These are phyloP conservation scores for Hygrophila difformis DNA, from an alignment of 257 asterid species.

Conservation along the genomic window DNA sequence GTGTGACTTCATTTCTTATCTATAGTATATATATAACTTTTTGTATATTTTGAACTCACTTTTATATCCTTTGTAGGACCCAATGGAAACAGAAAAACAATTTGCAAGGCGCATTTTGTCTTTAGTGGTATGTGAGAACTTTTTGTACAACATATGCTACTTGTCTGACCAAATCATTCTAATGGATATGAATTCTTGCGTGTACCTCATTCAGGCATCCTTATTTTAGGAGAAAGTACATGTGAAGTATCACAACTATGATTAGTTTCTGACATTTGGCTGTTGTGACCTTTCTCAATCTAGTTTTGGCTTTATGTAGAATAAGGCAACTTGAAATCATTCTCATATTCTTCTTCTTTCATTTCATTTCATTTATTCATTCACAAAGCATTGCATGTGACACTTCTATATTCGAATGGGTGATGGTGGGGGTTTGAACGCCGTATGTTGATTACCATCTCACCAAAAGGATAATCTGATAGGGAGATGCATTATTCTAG, in stretches of 20 bases:
- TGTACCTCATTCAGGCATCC: constrained; percentile 3
- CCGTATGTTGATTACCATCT: no score
- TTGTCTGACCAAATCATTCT: not conserved
- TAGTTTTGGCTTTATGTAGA: no score
- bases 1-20: constrained; percentile 14
- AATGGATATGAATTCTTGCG: constrained; percentile 8
- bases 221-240: not conserved
- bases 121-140: constrained; percentile 58
- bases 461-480: no score
- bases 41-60: constrained; percentile 15
- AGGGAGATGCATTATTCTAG: no score
- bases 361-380: no score
- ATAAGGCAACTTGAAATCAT: no score
- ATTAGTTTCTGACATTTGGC: not conserved
- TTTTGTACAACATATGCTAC: constrained; percentile 10
- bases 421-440: no score
- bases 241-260: not conserved
- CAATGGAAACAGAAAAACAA: constrained; percentile 79
- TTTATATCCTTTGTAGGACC: constrained; percentile 57
- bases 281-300: constrained; percentile 7
- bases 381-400: no score
- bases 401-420: no score
- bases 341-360: no score
- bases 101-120: constrained; percentile 87
- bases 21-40: constrained; percentile 5